phyloP scores from a whole-genome alignment of 2,329 filamentous ascomycete species.

The Hypoxylon sp. region DNA sequence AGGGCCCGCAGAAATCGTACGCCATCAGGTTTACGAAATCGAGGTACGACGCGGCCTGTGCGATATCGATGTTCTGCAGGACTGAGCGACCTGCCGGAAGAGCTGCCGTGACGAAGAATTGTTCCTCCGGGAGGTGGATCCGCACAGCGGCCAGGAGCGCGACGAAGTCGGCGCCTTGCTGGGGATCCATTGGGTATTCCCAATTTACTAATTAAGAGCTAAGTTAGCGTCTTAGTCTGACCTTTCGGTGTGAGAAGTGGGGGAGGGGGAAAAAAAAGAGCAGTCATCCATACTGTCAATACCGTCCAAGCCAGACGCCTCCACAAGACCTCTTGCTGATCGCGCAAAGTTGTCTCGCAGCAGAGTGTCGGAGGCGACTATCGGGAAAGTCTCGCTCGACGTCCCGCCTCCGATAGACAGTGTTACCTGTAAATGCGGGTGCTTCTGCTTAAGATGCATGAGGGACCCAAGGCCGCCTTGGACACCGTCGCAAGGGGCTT shows the following conservation, averaged over 20 bases:
- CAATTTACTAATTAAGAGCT: constrained; percentile 75
- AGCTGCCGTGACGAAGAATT: constrained; percentile 79
- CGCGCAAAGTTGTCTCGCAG: constrained; percentile 78
- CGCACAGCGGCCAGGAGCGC: constrained; percentile 77
- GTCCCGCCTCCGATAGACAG: constrained; percentile 80
- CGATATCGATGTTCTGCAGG: constrained; percentile 78
- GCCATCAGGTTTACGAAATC: constrained; percentile 85
- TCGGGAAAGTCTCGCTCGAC: constrained; percentile 76
- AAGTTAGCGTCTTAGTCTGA: constrained; percentile 15
- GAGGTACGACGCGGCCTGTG: constrained; percentile 73
- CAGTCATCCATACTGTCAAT: constrained; percentile 76
- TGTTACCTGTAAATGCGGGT: constrained; percentile 80
- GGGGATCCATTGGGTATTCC: constrained; percentile 78
- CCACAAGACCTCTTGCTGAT: constrained; percentile 76
- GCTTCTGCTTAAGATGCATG: constrained; percentile 78
- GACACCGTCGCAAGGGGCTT: constrained; percentile 79
- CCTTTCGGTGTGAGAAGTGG: constrained; percentile 12
- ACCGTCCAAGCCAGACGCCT: constrained; percentile 79
- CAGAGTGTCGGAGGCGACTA: constrained; percentile 73
- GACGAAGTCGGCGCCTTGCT: constrained; percentile 80
- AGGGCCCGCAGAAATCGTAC: constrained; percentile 83
- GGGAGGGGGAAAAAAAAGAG: constrained; percentile 11
- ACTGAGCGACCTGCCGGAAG: constrained; percentile 78
- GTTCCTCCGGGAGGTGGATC: constrained; percentile 75
- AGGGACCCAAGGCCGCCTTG: constrained; percentile 81